Conservation (phyloP, 108 stramenopile species). For the Pseudonitzschia multiseries region DNA sequence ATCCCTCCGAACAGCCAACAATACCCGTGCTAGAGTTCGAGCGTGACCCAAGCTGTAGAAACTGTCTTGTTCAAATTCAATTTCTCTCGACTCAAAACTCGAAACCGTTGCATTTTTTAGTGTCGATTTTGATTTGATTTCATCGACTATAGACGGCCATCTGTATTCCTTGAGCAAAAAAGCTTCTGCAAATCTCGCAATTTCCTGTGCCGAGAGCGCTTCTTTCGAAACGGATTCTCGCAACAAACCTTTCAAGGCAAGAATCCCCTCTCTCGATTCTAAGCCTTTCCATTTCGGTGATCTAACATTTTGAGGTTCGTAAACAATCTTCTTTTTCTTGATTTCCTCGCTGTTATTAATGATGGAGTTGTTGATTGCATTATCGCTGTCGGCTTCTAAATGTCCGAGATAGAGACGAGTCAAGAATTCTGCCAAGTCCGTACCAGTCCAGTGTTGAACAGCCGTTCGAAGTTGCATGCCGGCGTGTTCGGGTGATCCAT, state of each 20-base stretch:
- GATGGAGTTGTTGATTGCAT: too few relatives aligned
- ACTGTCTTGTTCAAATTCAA: conserved; percentile 26
- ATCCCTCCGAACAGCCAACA: conserved; percentile 16
- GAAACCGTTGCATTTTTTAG: background rate
- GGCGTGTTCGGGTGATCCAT: conserved; percentile 6
- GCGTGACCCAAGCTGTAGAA: conserved; percentile 25
- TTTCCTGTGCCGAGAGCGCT: conserved; percentile 11
- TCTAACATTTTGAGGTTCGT: conserved; percentile 24
- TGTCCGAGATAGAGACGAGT: conserved; percentile 32
- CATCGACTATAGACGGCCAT: conserved; percentile 12
- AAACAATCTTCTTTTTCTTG: conserved; percentile 8
- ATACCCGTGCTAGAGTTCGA: conserved; percentile 11
- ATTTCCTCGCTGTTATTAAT: background rate
- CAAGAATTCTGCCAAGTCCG: conserved; percentile 32
- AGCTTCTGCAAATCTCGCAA: conserved; percentile 21
- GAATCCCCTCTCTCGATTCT: conserved; percentile 13
- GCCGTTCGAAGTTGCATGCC: conserved; percentile 24
- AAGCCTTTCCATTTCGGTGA: conserved; percentile 33
- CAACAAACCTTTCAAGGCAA: conserved; percentile 16
- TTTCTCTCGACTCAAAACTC: background rate
- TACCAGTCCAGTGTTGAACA: conserved; percentile 31
- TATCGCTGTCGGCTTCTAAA: background rate
- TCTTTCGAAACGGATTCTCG: conserved; percentile 11
- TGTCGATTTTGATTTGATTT: background rate
- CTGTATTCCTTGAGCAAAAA: conserved; percentile 22